Evolutionary conservation across 2,329 filamentous ascomycete species (phyloP).

Genomic region (Cladorrhinum sp.): DNA sequence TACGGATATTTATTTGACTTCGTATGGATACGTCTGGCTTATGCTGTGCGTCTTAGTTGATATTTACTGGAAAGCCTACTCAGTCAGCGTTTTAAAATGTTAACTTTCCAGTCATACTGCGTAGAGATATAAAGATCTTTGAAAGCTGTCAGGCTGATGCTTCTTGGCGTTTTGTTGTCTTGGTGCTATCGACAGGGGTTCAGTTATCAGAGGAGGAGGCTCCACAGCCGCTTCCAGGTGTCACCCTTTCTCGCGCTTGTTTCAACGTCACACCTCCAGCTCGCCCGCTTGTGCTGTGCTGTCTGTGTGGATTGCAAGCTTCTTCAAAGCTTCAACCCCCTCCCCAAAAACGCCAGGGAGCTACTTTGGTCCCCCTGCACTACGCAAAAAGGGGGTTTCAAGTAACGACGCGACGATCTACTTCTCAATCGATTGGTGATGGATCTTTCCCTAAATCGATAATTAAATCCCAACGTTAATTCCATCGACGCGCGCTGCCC

Average conservation of each 20-base stretch:
- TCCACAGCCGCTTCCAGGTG: neutral
- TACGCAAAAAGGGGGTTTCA: neutral
- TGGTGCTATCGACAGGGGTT: neutral
- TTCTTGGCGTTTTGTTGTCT: neutral
- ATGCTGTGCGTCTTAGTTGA: no score
- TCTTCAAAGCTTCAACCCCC: slow-evolving; percentile 1
- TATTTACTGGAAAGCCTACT: no score
- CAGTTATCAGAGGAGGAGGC: slow-evolving; percentile 1
- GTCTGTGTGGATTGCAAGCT: slow-evolving; percentile 8
- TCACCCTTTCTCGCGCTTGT: slow-evolving; percentile 12
- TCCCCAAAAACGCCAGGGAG: neutral
- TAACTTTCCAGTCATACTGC: no score
- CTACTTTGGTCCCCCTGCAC: neutral
- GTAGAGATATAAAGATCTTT: no score
- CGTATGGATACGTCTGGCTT: no score
- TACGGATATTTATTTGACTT: no score
- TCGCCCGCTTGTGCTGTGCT: neutral
- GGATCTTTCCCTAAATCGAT: neutral
- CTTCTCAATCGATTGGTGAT: neutral
- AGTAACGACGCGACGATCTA: neutral
- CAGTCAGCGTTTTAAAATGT: no score
- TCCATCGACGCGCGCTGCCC: neutral
- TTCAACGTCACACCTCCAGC: slow-evolving; percentile 21
- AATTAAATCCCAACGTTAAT: neutral
- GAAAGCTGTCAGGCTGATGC: neutral